Evolutionary conservation across 768 basidiomycete genomes (phyloP).

Genomic region (Russula virescens): DNA sequence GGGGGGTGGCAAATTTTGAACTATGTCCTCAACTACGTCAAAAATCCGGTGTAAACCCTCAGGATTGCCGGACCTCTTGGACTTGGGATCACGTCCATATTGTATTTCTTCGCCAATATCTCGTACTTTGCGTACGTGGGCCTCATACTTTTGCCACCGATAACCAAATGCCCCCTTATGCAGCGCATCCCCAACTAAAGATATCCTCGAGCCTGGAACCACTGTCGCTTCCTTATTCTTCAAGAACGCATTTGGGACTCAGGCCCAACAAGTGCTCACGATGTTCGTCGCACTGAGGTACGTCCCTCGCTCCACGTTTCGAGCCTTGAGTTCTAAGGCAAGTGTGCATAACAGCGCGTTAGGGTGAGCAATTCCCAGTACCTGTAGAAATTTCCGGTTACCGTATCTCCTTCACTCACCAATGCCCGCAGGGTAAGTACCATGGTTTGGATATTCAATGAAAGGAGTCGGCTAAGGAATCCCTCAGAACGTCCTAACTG

Average conservation of each 20-base stretch:
- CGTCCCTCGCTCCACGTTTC: not conserved
- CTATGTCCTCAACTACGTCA: slow-evolving; percentile 57
- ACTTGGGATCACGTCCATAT: slow-evolving; percentile 44
- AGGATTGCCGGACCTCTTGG: slow-evolving; percentile 61
- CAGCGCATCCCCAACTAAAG: slow-evolving; percentile 42
- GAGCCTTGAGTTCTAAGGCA: not conserved
- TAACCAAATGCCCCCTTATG: not conserved
- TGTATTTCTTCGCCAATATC: slow-evolving; percentile 55
- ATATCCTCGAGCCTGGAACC: slow-evolving; percentile 45
- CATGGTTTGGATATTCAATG: not conserved
- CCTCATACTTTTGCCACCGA: not conserved
- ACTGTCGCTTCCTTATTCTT: slow-evolving; percentile 59
- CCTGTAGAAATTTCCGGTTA: not conserved
- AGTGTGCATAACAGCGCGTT: slow-evolving; percentile 31
- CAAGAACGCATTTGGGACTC: slow-evolving; percentile 49
- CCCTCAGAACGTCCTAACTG: slow-evolving; percentile 15
- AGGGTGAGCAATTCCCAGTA: slow-evolving; percentile 25
- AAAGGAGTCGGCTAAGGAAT: not conserved
- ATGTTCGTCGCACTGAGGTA: slow-evolving; percentile 55
- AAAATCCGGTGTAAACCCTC: slow-evolving; percentile 53
- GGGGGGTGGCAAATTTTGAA: slow-evolving; percentile 53
- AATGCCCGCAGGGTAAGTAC: slow-evolving; percentile 6
- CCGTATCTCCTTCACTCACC: not conserved
- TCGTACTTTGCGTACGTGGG: slow-evolving; percentile 46
- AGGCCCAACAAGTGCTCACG: slow-evolving; percentile 48